Conservation (phyloP, 768 basidiomycete genomes). For the Austroboletus eburneus region DNA sequence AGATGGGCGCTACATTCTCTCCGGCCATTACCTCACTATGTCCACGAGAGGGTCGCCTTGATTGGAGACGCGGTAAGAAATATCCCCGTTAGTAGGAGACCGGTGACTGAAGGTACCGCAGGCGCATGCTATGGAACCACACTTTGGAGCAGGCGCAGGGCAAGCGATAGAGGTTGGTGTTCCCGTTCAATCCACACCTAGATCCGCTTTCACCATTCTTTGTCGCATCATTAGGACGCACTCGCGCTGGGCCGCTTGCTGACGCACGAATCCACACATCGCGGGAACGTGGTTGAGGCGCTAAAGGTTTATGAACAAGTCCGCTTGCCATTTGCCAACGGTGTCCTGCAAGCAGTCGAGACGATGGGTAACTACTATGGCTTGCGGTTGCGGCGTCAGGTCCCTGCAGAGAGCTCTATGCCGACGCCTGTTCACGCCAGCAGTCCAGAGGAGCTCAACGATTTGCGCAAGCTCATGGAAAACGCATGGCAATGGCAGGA, state of each 20-base stretch:
- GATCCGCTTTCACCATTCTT: not conserved
- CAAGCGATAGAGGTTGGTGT: constrained; percentile 44
- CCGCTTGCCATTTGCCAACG: constrained; percentile 29
- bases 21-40: constrained; percentile 36
- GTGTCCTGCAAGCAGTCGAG: constrained; percentile 15
- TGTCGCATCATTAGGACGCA: constrained; percentile 21
- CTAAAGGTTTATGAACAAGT: constrained; percentile 31
- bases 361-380: constrained; percentile 20
- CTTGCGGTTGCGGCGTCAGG: constrained; percentile 8
- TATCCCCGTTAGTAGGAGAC: not conserved
- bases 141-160: constrained; percentile 46
- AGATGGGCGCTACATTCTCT: constrained; percentile 46
- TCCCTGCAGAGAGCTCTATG: not conserved
- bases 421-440: not conserved
- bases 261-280: constrained; percentile 18
- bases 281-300: constrained; percentile 21
- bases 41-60: constrained; percentile 38
- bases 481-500: constrained; percentile 19
- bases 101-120: constrained; percentile 5
- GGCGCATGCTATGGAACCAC: constrained; percentile 47
- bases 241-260: constrained; percentile 29
- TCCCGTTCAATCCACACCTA: not conserved
- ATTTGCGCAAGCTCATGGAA: constrained; percentile 8
- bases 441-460: constrained; percentile 8
- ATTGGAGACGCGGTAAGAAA: constrained; percentile 45